Evolutionary conservation across 495 filamentous ascomycete genomes (phyloP).

Genomic region (Aspergillus steynii): DNA sequence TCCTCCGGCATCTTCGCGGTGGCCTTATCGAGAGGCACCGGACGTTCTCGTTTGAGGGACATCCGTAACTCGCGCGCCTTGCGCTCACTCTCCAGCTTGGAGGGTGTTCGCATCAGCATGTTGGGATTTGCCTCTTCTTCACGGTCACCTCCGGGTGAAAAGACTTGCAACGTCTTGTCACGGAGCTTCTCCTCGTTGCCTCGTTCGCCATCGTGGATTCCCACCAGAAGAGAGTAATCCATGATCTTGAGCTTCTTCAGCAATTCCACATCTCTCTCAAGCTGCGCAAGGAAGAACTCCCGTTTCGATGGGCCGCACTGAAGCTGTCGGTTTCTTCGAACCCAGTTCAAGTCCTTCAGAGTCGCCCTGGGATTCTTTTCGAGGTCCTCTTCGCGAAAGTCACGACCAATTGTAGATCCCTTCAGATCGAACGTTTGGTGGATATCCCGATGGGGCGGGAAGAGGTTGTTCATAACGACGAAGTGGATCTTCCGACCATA

Average conservation of each 20-base stretch:
- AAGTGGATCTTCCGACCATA: constrained; percentile 99
- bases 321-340: constrained; percentile 79
- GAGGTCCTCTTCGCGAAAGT: constrained; percentile 85
- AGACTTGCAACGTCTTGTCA: constrained; percentile 92
- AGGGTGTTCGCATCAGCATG: constrained; percentile 85
- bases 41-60: constrained; percentile 88
- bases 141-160: constrained; percentile 78
- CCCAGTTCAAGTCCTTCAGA: constrained; percentile 96
- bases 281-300: constrained; percentile 80
- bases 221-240: constrained; percentile 96
- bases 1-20: constrained; percentile 87
- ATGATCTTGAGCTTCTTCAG: constrained; percentile 91
- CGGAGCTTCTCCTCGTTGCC: constrained; percentile 96
- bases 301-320: constrained; percentile 88
- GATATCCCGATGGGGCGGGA: constrained; percentile 95
- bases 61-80: constrained; percentile 91
- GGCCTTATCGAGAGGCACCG: constrained; percentile 84
- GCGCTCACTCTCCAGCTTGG: constrained; percentile 86
- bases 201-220: constrained; percentile 84
- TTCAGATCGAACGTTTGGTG: constrained; percentile 97
- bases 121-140: constrained; percentile 58
- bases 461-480: constrained; percentile 99
- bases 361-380: constrained; percentile 89
- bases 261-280: constrained; percentile 81
- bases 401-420: constrained; percentile 92